Evolutionary conservation across 1,284 basidiomycete species (phyloP), one percentile per base, ranked within the genome.

Genomic region (Cryptococcus floricola): DNA sequence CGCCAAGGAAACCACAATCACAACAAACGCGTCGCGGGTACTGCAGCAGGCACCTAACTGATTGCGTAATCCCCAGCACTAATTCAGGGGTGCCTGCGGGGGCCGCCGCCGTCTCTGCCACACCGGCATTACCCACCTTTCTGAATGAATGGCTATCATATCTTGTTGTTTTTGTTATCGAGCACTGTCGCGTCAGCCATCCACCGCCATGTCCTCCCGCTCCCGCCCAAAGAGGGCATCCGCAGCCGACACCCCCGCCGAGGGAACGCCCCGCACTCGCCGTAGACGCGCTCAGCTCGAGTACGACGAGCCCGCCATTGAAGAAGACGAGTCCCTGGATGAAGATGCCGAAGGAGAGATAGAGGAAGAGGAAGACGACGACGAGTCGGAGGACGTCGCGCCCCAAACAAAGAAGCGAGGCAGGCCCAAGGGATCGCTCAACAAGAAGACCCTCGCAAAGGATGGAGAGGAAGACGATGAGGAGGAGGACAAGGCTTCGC

Each of bases 401-500:
- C 31, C 46, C 16, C 27, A 5, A 37, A 53, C 8, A 34, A 39
- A 52, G 12, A 56, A 41, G 37, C 46, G 19, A 19, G 44, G 25
- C 34, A 53, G 31, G 46, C 54, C 19, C 47, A 50, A 39, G 37
- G 39, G 49, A 52, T 49, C 43, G 42, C 14, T 18, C 38, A 52
- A 54, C 56, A 58, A 28, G 58, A 50, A 45, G 59, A 57, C 46
- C 19, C 16, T 41, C 43, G 42, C 58, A 50, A 43, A 28, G 46
- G 61, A 50, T 10, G 60, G 47, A 25, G 61, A 57, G 5, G 63
- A 50, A 9, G 56, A 57, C 12, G 60, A 58, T 18, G 58, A 57
- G 25, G 51, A 54, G 18, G 60, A 64, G 50, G 43, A 55, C 9
- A 38, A 51, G 50, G 8, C 52, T 39, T 44, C 50, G 31, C n/a